Percentiles rank a stretch among this genome's conserved stretches.
Evolutionary conservation across 2,329 filamentous ascomycete genomes (phyloP).

Genomic region (Scytalidium sp.): DNA sequence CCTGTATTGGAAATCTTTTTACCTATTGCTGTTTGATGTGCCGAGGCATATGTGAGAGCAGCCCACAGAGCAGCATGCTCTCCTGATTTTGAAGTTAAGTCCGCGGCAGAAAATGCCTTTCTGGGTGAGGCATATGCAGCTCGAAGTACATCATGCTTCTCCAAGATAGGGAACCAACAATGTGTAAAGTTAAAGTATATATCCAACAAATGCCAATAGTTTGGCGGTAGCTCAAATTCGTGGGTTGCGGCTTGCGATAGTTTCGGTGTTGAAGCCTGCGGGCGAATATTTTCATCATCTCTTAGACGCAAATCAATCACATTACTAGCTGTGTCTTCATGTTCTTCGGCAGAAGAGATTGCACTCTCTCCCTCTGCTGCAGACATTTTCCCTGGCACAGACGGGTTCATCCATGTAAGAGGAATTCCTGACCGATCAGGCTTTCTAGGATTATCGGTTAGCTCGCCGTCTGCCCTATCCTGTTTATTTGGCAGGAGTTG

Average conservation of each 20-base stretch:
- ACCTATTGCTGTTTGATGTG: constrained; percentile 42
- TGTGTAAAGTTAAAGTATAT: constrained; percentile 72
- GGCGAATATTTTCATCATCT: no score
- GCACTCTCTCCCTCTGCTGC: no score
- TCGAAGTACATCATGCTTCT: constrained; percentile 44
- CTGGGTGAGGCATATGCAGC: constrained; percentile 5
- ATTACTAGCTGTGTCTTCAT: background rate
- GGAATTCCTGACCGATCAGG: background rate
- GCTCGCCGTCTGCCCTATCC: no score
- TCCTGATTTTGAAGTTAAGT: constrained; percentile 16
- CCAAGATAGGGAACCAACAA: constrained; percentile 69
- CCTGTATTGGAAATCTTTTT: constrained; percentile 4
- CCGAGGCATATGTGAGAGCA: constrained; percentile 50
- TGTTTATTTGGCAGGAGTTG: no score
- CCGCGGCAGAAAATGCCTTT: background rate
- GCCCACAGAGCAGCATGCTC: constrained; percentile 56
- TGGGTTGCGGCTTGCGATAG: background rate
- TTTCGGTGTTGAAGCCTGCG: background rate
- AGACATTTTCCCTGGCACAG: no score
- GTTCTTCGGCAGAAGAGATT: no score
- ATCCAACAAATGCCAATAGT: constrained; percentile 48
- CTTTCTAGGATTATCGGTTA: background rate
- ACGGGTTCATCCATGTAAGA: no score
- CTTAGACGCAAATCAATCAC: no score
- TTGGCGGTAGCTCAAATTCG: background rate